A percentile compares a stretch with the other conserved stretches of the same genome.
phyloP scores from a whole-genome alignment of 495 filamentous ascomycete genomes.

The Hypoxylon intermedium region DNA sequence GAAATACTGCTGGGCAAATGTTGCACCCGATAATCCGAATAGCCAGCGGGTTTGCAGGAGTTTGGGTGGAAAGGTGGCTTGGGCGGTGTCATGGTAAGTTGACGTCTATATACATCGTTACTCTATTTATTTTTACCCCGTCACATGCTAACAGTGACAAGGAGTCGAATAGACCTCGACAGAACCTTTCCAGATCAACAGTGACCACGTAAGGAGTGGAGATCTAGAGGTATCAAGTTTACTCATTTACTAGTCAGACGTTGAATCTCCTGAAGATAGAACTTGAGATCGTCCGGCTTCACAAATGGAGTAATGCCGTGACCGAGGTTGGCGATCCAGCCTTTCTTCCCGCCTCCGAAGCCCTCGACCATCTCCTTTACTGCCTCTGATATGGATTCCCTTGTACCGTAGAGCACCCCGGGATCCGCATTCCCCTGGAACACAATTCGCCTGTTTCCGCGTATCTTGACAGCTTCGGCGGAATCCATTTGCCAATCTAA shows the following conservation, averaged over 20 bases:
- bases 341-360: conserved; percentile 66
- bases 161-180: conserved; percentile 40
- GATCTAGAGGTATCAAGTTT: neutral
- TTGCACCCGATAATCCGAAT: conserved; percentile 46
- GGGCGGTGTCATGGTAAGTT: conserved; percentile 54
- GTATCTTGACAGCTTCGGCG: conserved; percentile 77
- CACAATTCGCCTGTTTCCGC: conserved; percentile 71
- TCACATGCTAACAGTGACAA: conserved; percentile 4
- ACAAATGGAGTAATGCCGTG: conserved; percentile 96
- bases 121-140: conserved; percentile 1
- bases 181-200: conserved; percentile 33
- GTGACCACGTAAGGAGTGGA: neutral
- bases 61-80: conserved; percentile 48
- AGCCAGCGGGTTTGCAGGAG: conserved; percentile 55
- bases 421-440: conserved; percentile 97
- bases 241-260: conserved; percentile 60
- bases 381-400: conserved; percentile 74
- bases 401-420: conserved; percentile 86
- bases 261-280: conserved; percentile 93
- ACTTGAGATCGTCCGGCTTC: conserved; percentile 87
- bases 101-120: neutral
- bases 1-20: conserved; percentile 52
- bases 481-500: conserved; percentile 96
- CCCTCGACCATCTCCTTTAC: conserved; percentile 86
- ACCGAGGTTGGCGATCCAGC: conserved; percentile 87